Conservation (phyloP, 2,329 filamentous ascomycete species). For the Aureobasidium sp. region DNA sequence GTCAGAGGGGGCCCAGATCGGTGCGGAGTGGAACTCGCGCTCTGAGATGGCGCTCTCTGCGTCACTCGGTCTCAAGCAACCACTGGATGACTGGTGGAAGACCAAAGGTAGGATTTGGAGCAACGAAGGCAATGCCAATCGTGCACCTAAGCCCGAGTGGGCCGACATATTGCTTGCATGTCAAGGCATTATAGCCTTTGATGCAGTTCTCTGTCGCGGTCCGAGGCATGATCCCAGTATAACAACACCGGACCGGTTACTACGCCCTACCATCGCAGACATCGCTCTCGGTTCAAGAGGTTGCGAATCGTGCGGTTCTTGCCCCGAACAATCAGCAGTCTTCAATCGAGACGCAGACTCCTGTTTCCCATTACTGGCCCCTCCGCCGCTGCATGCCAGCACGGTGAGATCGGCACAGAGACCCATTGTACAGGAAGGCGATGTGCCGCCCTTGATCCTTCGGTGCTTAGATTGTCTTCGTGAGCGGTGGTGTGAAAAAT, state of each 20-base stretch:
- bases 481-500: slow-evolving; percentile 74
- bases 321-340: slow-evolving; percentile 64
- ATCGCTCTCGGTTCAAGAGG: slow-evolving; percentile 60
- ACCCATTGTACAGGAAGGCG: slow-evolving; percentile 36
- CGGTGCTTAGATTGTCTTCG: slow-evolving; percentile 74
- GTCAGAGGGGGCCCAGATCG: slow-evolving; percentile 43
- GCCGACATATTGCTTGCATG: slow-evolving; percentile 67
- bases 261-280: slow-evolving; percentile 58
- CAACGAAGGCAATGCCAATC: slow-evolving; percentile 45
- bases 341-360: slow-evolving; percentile 49
- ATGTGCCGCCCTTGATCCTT: slow-evolving; percentile 49
- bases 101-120: slow-evolving; percentile 34
- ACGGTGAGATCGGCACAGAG: slow-evolving; percentile 55
- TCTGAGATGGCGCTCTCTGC: slow-evolving; percentile 47
- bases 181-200: slow-evolving; percentile 72
- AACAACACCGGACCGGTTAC: slow-evolving; percentile 26
- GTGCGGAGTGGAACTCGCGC: slow-evolving; percentile 52
- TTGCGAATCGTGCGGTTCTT: slow-evolving; percentile 65
- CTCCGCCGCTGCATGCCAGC: slow-evolving; percentile 64
- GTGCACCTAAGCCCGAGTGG: slow-evolving; percentile 58
- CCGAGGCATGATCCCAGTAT: slow-evolving; percentile 55
- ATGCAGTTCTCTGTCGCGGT: slow-evolving; percentile 73
- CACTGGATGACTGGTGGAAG: slow-evolving; percentile 43
- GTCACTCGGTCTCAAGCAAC: slow-evolving; percentile 29
- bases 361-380: slow-evolving; percentile 64